Evolutionary conservation across 2,329 filamentous ascomycete species (phyloP).

Genomic region (Fusarium sp.): DNA sequence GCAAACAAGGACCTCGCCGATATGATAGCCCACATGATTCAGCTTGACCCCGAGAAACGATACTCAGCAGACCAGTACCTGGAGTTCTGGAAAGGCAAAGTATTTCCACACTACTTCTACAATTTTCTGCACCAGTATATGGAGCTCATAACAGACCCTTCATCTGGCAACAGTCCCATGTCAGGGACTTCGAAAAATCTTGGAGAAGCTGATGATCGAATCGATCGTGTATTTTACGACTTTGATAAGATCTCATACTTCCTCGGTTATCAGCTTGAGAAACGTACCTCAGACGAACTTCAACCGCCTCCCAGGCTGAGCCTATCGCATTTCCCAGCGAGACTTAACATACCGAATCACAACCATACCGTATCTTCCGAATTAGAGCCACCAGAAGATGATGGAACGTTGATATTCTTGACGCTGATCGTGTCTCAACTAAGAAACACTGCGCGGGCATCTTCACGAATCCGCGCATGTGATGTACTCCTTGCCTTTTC

Average conservation of each 20-base stretch:
- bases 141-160: slow-evolving; percentile 92
- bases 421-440: slow-evolving; percentile 89
- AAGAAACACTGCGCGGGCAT: slow-evolving; percentile 86
- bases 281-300: slow-evolving; percentile 46
- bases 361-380: slow-evolving; percentile 74
- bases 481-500: slow-evolving; percentile 93
- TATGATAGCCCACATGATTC: slow-evolving; percentile 95
- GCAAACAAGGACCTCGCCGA: slow-evolving; percentile 87
- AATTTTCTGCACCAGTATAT: slow-evolving; percentile 98
- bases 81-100: slow-evolving; percentile 89
- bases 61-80: slow-evolving; percentile 95
- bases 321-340: slow-evolving; percentile 78
- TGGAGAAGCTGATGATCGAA: slow-evolving; percentile 90
- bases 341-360: slow-evolving; percentile 87
- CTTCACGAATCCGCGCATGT: slow-evolving; percentile 88
- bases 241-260: slow-evolving; percentile 99
- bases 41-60: slow-evolving; percentile 88
- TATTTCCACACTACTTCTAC: slow-evolving; percentile 97
- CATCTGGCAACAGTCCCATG: slow-evolving; percentile 78
- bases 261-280: slow-evolving; percentile 75
- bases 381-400: slow-evolving; percentile 74
- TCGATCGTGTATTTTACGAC: slow-evolving; percentile 91
- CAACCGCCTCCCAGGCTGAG: slow-evolving; percentile 56
- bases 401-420: slow-evolving; percentile 92
- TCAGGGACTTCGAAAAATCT: slow-evolving; percentile 75